Evolutionary conservation across 192 early-diverging fungal genomes (phyloP).

Genomic region (Allomyces macrogynus): DNA sequence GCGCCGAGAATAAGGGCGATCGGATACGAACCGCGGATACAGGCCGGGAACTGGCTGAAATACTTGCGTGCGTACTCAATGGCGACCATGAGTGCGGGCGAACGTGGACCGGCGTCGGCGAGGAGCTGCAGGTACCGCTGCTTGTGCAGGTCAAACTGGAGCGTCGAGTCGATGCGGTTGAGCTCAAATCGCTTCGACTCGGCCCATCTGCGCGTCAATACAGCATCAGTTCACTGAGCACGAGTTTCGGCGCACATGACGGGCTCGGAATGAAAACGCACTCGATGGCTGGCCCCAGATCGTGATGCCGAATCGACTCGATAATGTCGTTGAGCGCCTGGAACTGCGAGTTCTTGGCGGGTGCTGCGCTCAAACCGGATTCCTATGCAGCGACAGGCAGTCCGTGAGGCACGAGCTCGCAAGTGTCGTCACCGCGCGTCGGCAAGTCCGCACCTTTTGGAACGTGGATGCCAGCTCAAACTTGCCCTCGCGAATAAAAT

Average conservation of each 20-base stretch:
- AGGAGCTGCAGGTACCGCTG: slow-evolving; percentile 61
- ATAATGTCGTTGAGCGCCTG: slow-evolving; percentile 62
- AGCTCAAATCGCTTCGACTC: slow-evolving; percentile 29
- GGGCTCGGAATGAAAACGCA: slow-evolving; percentile 8
- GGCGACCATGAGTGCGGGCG: slow-evolving; percentile 20
- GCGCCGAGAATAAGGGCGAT: background rate
- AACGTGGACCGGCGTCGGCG: slow-evolving; percentile 7
- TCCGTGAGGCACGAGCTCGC: too few relatives aligned
- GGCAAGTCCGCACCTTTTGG: slow-evolving; percentile 10
- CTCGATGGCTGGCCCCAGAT: slow-evolving; percentile 42
- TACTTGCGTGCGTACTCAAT: slow-evolving; percentile 50
- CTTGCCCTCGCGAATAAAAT: slow-evolving; percentile 72
- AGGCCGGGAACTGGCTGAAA: slow-evolving; percentile 39
- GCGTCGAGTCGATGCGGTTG: slow-evolving; percentile 23
- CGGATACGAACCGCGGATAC: too few relatives aligned
- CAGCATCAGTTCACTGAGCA: background rate
- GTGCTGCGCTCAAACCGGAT: slow-evolving; percentile 16
- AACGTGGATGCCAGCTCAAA: slow-evolving; percentile 59
- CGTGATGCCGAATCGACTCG: slow-evolving; percentile 28
- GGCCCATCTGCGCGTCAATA: slow-evolving; percentile 42
- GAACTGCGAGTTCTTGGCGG: slow-evolving; percentile 41
- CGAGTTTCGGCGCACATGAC: background rate
- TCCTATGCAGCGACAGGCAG: slow-evolving; percentile 8
- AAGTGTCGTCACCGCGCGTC: too few relatives aligned
- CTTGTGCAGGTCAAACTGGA: slow-evolving; percentile 80